Base-by-base conservation (phyloP, 768 basidiomycete genomes). In the Saitozyma sp. region DNA sequence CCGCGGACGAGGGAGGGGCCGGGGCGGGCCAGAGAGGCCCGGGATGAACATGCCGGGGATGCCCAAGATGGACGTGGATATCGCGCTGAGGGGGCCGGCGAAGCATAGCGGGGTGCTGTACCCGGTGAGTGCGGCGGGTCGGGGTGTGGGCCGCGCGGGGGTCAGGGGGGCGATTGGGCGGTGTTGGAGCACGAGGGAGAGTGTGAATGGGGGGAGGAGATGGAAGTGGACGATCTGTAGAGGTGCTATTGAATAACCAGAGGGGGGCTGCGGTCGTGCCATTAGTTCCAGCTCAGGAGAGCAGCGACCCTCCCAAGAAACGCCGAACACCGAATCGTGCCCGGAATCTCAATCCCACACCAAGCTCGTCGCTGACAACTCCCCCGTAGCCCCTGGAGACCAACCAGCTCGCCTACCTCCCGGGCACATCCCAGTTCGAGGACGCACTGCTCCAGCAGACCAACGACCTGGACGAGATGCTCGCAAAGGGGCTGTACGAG, bases 331-430 rank as follows among this genome's bases (percentile, higher is more conserved):
- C 14, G 51, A n/a, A 55, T 55, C 14, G 51, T 17, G 19, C 19
- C 41, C 19, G 39, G 11, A 40, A 29, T 29, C 5, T 29, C 29
- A 29, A 5, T 29, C 29, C 29, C 5, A 2, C 2, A 29, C 29
- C 2, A 29, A 29, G 2, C 45, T 46, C 45, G 1, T 46, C 45
- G 6, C 13, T 13, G 11, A 17, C 45, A 13, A 45, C 9, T 46
- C n/a, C 45, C 11, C n/a, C 20, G 8, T 51, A 75, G 73, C 73
- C 73, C 6, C 56, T 75, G 13, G 66, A 66, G 10, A 54, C 64
- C 16, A 40, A 52, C 8, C 52, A 53, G 16, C 59, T 63, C 39
- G 62, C 71, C 3, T 66, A 63, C n/a, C 56, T 73, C 9, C 50
- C 68, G 9, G 56, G n/a, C 37, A 61, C 71, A 11, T 58, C 64